phyloP scores from a whole-genome alignment of 1,139 yeast genomes.

The Diutina mesorugosa region DNA sequence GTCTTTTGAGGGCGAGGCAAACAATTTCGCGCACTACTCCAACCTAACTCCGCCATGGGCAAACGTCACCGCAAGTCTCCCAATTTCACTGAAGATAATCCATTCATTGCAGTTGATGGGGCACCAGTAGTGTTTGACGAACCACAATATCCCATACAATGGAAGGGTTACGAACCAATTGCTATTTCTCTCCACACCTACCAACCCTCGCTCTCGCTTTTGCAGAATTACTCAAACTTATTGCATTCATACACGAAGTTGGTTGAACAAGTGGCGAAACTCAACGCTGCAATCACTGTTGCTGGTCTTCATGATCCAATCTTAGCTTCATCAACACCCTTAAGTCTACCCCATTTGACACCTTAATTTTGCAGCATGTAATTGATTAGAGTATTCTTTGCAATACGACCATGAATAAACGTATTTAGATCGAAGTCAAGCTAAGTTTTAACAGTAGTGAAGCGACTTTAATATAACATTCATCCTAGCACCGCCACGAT shows the following conservation, averaged over 20 bases:
- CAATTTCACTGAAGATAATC: background rate
- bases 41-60: background rate
- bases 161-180: background rate
- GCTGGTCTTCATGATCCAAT: background rate
- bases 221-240: background rate
- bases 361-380: background rate
- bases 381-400: too few relatives aligned
- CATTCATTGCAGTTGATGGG: background rate
- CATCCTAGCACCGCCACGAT: too few relatives aligned
- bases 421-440: too few relatives aligned
- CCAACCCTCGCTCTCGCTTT: background rate
- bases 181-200: background rate
- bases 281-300: background rate
- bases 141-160: background rate
- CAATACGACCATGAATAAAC: too few relatives aligned
- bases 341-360: background rate
- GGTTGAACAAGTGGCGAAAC: background rate
- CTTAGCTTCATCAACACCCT: background rate
- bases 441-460: too few relatives aligned
- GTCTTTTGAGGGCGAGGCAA: conserved; percentile 42
- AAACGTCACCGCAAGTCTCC: background rate
- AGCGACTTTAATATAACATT: too few relatives aligned
- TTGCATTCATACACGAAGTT: background rate
- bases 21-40: background rate
- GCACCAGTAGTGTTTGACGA: background rate